Base-by-base conservation (phyloP, 78 protist species). In the Dictyostelium citrinum region DNA sequence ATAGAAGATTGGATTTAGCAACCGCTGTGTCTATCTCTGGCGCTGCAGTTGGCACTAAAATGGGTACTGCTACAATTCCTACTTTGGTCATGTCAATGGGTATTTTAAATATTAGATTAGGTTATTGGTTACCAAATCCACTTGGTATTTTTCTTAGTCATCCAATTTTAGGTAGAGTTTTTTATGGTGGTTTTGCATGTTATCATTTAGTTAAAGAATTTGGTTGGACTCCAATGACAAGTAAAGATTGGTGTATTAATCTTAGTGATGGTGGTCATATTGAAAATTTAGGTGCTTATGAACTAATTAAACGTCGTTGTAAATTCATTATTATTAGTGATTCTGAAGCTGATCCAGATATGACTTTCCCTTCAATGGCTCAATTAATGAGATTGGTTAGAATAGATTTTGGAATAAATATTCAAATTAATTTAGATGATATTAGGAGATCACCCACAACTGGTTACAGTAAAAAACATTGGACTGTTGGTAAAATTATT, bases 151-250 rank as follows among this genome's bases (percentile, higher is more conserved):
- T 88, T 20, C 49, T 88, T 7, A 61, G 85, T 78, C 93, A 88
- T 67, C 93, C 93, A 20, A 31, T 61, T 9, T 55, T 88, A 2
- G 93, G 93, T 68, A 70, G 93, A 24, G 45, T 88, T 10, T 88
- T 88, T 43, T 88, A 88, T 78, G 93, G 93, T 88, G 93, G 93
- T 17, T 88, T 88, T 46, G 93, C 93, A 67, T 88, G 93, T 27
- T 88, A 88, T 78, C 93, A 88, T 78, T 64, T 88, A 22, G 93
- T 88, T 9, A 88, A 88, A 49, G 93, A 88, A 31, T 88, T 88
- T 88, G 93, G 93, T n/a, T 88, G 93, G 93, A 88, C 93, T 1
- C 72, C 84, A 10, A 88, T 88, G 93, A 88, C 93, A 16, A 39
- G 70, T 7, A 76, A 75, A n/a, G 93, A 88, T 31, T 88, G 93